Evolutionary conservation across 129 eudicot species (phyloP).

Genomic region (Centrapalus pauciflorus): DNA sequence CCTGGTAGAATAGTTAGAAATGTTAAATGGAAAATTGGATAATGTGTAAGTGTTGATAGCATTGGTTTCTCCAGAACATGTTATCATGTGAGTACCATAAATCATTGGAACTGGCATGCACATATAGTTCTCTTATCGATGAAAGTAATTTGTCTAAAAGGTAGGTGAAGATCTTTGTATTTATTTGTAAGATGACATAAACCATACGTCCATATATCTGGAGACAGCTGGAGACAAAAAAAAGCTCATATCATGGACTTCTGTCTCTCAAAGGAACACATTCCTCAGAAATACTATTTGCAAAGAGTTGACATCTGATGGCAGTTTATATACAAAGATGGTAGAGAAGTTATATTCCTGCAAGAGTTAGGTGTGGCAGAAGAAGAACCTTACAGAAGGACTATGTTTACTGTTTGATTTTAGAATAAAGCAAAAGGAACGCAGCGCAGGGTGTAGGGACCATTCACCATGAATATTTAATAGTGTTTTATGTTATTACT

Average conservation of each 20-base stretch:
- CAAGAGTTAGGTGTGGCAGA: not conserved
- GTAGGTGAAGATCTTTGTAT: not conserved
- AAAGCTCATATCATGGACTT: not conserved
- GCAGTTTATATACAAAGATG: not conserved
- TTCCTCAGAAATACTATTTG: not conserved
- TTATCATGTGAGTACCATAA: not conserved
- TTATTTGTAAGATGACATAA: not conserved
- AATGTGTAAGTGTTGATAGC: too few species aligned
- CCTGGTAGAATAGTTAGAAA: not conserved
- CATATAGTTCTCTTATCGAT: not conserved
- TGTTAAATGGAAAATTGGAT: too few species aligned
- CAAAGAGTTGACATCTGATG: not conserved
- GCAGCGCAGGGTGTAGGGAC: not conserved
- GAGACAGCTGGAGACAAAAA: not conserved
- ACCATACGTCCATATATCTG: not conserved
- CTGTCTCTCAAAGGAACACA: not conserved
- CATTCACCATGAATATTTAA: not conserved
- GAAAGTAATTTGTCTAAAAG: not conserved
- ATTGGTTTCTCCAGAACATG: too few species aligned
- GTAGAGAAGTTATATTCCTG: not conserved
- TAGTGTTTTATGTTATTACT: not conserved
- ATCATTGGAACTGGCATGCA: not conserved
- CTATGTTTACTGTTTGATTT: not conserved
- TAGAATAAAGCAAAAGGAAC: not conserved
- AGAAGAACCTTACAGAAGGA: not conserved